phyloP scores from a whole-genome alignment of 306 rosid genomes.

The Rosa persica region DNA sequence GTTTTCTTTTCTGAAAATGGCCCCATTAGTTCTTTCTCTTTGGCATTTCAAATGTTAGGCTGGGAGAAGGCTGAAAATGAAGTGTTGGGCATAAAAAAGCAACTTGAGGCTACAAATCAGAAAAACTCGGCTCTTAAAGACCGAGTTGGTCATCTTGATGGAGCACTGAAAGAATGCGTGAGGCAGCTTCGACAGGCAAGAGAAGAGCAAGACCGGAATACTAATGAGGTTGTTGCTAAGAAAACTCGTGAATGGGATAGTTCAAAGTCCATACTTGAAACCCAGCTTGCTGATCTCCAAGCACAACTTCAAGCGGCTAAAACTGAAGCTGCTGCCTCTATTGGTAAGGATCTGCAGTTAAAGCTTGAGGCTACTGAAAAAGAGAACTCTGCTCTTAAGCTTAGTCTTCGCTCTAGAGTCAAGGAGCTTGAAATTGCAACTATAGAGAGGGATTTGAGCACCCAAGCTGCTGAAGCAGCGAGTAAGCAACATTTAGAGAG shows the following conservation, averaged over 20 bases:
- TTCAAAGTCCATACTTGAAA: conserved; percentile 51
- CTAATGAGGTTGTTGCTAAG: conserved; percentile 42
- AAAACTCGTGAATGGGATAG: conserved; percentile 60
- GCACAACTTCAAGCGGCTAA: conserved; percentile 58
- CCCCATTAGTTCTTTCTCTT: conserved; percentile 10
- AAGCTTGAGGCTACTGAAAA: conserved; percentile 49
- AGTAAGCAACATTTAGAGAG: conserved; percentile 72
- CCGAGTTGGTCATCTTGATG: conserved; percentile 76
- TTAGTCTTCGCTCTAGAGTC: conserved; percentile 54
- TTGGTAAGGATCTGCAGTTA: conserved; percentile 39
- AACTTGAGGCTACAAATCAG: conserved; percentile 59
- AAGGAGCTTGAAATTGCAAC: conserved; percentile 57
- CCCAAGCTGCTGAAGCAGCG: conserved; percentile 77
- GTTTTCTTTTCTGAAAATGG: not conserved
- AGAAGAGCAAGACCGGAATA: conserved; percentile 65
- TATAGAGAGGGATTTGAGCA: conserved; percentile 66
- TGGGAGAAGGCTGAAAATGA: conserved; percentile 90
- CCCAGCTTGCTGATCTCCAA: conserved; percentile 53
- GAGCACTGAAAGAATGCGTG: conserved; percentile 79
- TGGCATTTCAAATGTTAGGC: conserved; percentile 41
- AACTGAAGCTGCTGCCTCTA: conserved; percentile 44
- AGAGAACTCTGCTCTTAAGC: conserved; percentile 54
- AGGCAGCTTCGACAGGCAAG: conserved; percentile 83
- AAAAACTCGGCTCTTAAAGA: conserved; percentile 66
- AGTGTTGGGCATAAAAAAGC: conserved; percentile 48